These are phyloP conservation scores for Phytophthora sojae DNA, from an alignment of 352 stramenopile genomes.

Conservation along the genomic window DNA sequence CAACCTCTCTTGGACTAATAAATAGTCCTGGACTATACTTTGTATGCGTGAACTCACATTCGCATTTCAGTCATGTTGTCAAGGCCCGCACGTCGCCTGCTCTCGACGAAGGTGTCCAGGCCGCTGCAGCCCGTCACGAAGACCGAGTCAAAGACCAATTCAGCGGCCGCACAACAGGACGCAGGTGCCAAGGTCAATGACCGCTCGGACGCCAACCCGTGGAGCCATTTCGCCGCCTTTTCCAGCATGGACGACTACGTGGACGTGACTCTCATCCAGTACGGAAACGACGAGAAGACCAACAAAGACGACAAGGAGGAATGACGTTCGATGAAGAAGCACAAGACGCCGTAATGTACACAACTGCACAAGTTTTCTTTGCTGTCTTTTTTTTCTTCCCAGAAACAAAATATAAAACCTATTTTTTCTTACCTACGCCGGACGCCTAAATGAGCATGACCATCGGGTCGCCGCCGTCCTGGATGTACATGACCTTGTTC, in stretches of 20 bases:
- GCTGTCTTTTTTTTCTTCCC: slow-evolving; percentile 26
- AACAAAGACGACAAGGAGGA: slow-evolving; percentile 8
- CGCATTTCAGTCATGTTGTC: slow-evolving; percentile 8
- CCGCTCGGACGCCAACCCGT: slow-evolving; percentile 27
- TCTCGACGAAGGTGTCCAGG: slow-evolving; percentile 30
- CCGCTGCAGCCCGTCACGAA: slow-evolving; percentile 15
- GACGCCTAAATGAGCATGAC: slow-evolving; percentile 86
- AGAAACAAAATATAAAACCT: slow-evolving; percentile 48
- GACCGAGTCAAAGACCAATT: slow-evolving; percentile 1
- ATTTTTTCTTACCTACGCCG: slow-evolving; percentile 19
- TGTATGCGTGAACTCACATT: neutral
- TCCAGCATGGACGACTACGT: slow-evolving; percentile 76
- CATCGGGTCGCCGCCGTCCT: slow-evolving; percentile 79
- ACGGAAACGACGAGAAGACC: slow-evolving; percentile 50
- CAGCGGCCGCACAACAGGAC: neutral
- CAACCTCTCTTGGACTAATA: neutral
- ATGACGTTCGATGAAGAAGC: slow-evolving; percentile 2
- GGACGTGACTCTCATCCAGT: slow-evolving; percentile 70
- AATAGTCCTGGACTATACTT: neutral
- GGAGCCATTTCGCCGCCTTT: slow-evolving; percentile 74
- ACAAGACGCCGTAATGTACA: slow-evolving; percentile 5
- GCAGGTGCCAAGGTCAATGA: slow-evolving; percentile 1
- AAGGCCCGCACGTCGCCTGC: slow-evolving; percentile 20
- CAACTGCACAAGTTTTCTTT: slow-evolving; percentile 32
- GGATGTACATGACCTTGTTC: slow-evolving; percentile 93